Conservation (phyloP, 2,329 filamentous ascomycete species). For the Fusarium cyanostomum region DNA sequence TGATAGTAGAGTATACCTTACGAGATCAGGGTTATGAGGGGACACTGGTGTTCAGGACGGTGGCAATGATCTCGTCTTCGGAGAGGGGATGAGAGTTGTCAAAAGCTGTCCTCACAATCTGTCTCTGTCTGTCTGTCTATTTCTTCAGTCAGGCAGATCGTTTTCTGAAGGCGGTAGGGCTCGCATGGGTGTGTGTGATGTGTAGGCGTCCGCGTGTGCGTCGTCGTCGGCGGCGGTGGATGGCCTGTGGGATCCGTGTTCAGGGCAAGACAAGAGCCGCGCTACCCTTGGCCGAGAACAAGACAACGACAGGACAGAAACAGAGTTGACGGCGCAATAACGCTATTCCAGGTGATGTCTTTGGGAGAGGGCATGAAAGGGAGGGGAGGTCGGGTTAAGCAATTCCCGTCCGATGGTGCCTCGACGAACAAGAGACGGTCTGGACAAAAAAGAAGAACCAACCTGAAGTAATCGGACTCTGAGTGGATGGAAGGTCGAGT, state of each 20-base stretch:
- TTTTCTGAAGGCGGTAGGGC: slow-evolving; percentile 11
- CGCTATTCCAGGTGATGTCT: slow-evolving; percentile 18
- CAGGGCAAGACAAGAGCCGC: slow-evolving; percentile 20
- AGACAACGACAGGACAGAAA: slow-evolving; percentile 10
- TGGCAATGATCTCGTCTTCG: slow-evolving; percentile 2
- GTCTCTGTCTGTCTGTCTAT: slow-evolving; percentile 20
- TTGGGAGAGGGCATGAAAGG: slow-evolving; percentile 15
- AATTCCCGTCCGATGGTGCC: slow-evolving; percentile 14
- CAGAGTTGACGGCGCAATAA: slow-evolving; percentile 6
- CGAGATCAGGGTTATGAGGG: neutral
- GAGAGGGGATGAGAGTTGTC: neutral
- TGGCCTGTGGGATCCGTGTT: slow-evolving; percentile 30
- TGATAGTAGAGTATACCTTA: slow-evolving; percentile 11
- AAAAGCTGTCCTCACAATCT: slow-evolving; percentile 2
- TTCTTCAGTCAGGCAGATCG: slow-evolving; percentile 7
- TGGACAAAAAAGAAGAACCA: slow-evolving; percentile 38
- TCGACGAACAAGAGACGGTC: slow-evolving; percentile 11
- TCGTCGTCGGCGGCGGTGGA: slow-evolving; percentile 14
- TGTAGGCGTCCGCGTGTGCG: slow-evolving; percentile 26
- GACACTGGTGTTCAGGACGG: neutral
- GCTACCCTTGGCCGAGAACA: slow-evolving; percentile 22
- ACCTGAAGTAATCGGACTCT: slow-evolving; percentile 34
- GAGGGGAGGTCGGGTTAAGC: slow-evolving; percentile 10
- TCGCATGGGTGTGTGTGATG: slow-evolving; percentile 21
- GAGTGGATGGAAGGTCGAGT: slow-evolving; percentile 6